Base-by-base conservation (phyloP, 306 rosid species). In the Citrullus mucosospermus region DNA sequence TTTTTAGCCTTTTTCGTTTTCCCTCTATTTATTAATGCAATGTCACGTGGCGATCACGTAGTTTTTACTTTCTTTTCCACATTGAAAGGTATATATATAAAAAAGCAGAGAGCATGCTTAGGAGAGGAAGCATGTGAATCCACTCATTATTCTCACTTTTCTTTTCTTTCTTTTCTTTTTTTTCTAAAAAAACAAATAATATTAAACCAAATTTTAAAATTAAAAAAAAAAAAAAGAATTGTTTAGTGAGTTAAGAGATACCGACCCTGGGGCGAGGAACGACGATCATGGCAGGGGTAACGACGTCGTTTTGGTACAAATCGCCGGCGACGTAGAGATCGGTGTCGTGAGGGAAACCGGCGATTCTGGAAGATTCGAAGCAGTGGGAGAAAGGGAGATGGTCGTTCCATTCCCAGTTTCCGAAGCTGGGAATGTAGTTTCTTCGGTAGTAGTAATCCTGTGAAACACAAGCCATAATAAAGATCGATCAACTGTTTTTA, bases 321-420 rank as follows among this genome's bases (percentile, higher is more conserved):
- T 90, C 96, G 3, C 93, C 90, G 1, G 96, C 81, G 22, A 89
- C 98, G 11, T 90, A 94, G 75, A 94, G 77, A 70, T 94, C 98
- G 57, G 57, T 53, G 57, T 60, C 91, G 16, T 87, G 89, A 17
- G 93, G 79, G 83, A 66, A 89, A 74, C 84, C 86, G 58, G 87
- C 89, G 59, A 88, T 88, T 55, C 89, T 87, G 0, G 97, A 92
- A 7, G 98, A 79, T 72, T 95, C 98, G 58, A 95, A 95, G 81
- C 98, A 95, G 85, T 92, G 87, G 0, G 97, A 89, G 84, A 91
- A 95, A 8, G 93, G 96, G 8, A 95, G 81, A 59, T 88, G 88
- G 14, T 87, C 92, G 60, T 94, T 92, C 96, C 96, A 94, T 74
- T 95, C 93, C 98, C 97, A 95, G 87, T 96, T 91, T 51, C 98